These are phyloP conservation scores for Tilletiaria anomala DNA, from an alignment of 1,284 basidiomycete species.

Conservation along the genomic window DNA sequence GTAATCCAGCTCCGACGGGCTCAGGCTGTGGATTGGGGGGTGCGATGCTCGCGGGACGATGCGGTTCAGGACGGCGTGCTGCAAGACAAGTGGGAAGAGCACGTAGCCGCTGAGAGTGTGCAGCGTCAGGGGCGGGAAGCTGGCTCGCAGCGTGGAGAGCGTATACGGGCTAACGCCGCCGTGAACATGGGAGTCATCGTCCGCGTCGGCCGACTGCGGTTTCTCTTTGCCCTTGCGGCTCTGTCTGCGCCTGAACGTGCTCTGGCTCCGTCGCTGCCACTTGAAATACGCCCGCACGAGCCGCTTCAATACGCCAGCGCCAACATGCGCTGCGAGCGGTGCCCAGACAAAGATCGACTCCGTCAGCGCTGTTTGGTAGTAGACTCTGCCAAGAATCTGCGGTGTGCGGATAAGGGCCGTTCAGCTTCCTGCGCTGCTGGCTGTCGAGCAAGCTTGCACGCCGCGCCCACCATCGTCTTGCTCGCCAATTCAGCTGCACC, in stretches of 20 bases:
- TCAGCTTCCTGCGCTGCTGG: no score
- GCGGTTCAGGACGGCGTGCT: slow-evolving; percentile 22
- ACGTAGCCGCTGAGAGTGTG: slow-evolving; percentile 13
- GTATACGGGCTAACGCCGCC: not conserved
- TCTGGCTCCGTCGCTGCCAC: not conserved
- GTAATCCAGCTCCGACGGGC: slow-evolving; percentile 27
- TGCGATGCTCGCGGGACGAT: slow-evolving; percentile 9
- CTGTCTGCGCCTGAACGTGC: no score
- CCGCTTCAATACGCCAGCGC: slow-evolving; percentile 6
- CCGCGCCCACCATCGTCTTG: no score
- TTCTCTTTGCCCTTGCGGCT: not conserved
- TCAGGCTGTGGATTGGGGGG: slow-evolving; percentile 12
- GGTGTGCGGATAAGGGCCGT: no score
- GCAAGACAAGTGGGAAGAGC: slow-evolving; percentile 11
- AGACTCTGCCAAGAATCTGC: slow-evolving; percentile 29
- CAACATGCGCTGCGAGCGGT: slow-evolving; percentile 12
- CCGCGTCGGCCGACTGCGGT: not conserved
- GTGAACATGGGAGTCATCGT: not conserved
- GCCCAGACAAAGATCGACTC: slow-evolving; percentile 25
- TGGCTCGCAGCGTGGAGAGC: not conserved
- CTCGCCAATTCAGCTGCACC: slow-evolving; percentile 5
- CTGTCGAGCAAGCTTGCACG: no score
- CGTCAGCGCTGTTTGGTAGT: slow-evolving; percentile 20
- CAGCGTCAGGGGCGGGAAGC: not conserved
- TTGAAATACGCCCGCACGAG: not conserved